These are phyloP conservation scores for Paraphaeosphaeria sporulosa DNA, from an alignment of 2,329 filamentous ascomycete species.

Conservation along the genomic window DNA sequence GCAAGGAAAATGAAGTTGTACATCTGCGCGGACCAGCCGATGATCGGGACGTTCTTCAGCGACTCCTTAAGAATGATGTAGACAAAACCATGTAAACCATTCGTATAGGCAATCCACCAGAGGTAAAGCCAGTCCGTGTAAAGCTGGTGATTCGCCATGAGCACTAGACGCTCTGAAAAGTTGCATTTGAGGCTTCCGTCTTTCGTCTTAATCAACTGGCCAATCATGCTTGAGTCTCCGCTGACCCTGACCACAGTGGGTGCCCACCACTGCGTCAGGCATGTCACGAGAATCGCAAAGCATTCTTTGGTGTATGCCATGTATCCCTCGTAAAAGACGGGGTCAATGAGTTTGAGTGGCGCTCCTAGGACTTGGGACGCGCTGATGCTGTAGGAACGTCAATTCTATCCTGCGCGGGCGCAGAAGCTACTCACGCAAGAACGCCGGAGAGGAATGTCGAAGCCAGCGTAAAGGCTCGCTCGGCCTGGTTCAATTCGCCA, in stretches of 20 bases:
- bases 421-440: constrained; percentile 50
- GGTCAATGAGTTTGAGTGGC: constrained; percentile 78
- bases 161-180: constrained; percentile 81
- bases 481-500: constrained; percentile 57
- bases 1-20: constrained; percentile 92
- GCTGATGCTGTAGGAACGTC: constrained; percentile 54
- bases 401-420: constrained; percentile 11
- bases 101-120: constrained; percentile 93
- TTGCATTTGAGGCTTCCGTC: constrained; percentile 79
- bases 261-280: constrained; percentile 87
- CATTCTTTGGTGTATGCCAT: constrained; percentile 87
- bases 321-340: constrained; percentile 81
- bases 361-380: constrained; percentile 77
- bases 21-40: constrained; percentile 83
- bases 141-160: constrained; percentile 88
- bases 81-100: constrained; percentile 81
- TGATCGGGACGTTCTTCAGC: constrained; percentile 78
- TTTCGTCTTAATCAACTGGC: constrained; percentile 72
- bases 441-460: constrained; percentile 60
- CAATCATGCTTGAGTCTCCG: constrained; percentile 79
- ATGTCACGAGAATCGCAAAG: constrained; percentile 79
- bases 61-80: constrained; percentile 93
- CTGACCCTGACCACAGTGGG: constrained; percentile 83
- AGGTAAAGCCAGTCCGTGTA: constrained; percentile 94
- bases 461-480: constrained; percentile 58